Evolutionary conservation across 345 rosid genomes (phyloP), one percentile per base, ranked within the genome.

Genomic region (Melastoma malabathricum): DNA sequence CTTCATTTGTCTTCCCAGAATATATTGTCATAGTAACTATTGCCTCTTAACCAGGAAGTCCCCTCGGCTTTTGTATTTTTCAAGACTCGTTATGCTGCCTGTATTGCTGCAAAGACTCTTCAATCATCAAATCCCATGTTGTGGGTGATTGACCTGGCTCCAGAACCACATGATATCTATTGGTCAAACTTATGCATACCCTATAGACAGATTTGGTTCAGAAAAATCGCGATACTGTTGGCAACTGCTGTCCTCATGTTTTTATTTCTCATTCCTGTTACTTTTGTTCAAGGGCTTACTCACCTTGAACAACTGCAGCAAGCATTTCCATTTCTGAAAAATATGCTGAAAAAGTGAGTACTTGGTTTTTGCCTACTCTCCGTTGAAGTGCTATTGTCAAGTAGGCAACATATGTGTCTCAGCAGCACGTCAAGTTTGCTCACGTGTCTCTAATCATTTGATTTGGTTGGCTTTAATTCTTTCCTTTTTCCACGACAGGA

Each of bases 141-240:
- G 63, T 92, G 98, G 98, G 97, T 79, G 50, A 82, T 88, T 29
- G 75, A 87, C 59, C 61, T 70, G 57, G 98, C 98, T 59, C 97
- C 98, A 46, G 95, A 84, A 53, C 95, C 97, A 51, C 81, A 64
- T 71, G 98, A 92, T 72, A 78, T 92, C 58, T 74, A 79, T 53
- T 92, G 98, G 98, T 72, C 80, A 65, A 87, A 87, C 68, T 85
- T 92, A 51, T 69, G 70, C 43, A 71, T 92, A 63, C 93, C 96
- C 10, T 87, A 74, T 56, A 74, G 57, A 65, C 97, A 82, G 61
- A 78, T 92, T 52, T 92, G 98, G 98, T 56, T 92, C 57, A 84
- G 98, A 17, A 84, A 62, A 60, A 73, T 87, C 53, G 80, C 79
- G 59, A 73, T 68, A 14, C 70, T 77, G 64, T 51, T 87, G 17